phyloP scores from a whole-genome alignment of 176 grass and related monocot genomes.

The Melocanna baccifera region DNA sequence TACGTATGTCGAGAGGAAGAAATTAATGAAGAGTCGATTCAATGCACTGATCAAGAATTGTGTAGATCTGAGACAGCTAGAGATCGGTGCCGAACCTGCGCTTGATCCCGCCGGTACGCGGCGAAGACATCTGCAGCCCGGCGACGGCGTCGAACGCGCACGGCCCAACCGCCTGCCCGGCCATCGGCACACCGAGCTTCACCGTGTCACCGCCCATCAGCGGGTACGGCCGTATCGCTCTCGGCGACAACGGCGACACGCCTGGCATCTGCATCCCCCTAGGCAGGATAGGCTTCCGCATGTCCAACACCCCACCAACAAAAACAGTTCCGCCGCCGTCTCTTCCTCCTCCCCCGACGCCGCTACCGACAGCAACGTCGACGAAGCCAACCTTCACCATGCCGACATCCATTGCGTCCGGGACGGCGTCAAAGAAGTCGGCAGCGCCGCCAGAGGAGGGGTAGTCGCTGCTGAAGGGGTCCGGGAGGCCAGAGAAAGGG shows the following conservation, averaged over 20 bases:
- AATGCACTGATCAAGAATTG: constrained; percentile 4
- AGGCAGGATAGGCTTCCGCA: constrained; percentile 16
- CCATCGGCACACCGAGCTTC: constrained; percentile 37
- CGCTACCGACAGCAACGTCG: background rate
- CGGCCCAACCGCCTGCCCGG: constrained; percentile 25
- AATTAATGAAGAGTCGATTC: constrained; percentile 1
- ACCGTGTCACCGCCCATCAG: constrained; percentile 3
- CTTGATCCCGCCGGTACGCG: constrained; percentile 54
- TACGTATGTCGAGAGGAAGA: background rate
- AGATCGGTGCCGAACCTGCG: constrained; percentile 55
- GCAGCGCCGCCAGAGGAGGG: background rate
- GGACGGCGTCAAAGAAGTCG: constrained; percentile 31
- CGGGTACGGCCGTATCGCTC: constrained; percentile 42
- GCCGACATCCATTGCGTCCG: background rate
- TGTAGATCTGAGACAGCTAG: constrained; percentile 34
- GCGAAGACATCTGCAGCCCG: constrained; percentile 60
- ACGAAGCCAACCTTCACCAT: constrained; percentile 25
- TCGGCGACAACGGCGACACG: constrained; percentile 41
- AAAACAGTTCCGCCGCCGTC: background rate
- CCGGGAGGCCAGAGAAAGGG: constrained; percentile 51
- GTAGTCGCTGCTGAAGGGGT: constrained; percentile 50
- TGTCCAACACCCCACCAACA: constrained; percentile 18
- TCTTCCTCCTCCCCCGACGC: background rate
- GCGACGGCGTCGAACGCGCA: constrained; percentile 31
- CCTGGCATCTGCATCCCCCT: constrained; percentile 30